Conservation (phyloP, 2,329 filamentous ascomycete genomes). For the Didymella segeticola region DNA sequence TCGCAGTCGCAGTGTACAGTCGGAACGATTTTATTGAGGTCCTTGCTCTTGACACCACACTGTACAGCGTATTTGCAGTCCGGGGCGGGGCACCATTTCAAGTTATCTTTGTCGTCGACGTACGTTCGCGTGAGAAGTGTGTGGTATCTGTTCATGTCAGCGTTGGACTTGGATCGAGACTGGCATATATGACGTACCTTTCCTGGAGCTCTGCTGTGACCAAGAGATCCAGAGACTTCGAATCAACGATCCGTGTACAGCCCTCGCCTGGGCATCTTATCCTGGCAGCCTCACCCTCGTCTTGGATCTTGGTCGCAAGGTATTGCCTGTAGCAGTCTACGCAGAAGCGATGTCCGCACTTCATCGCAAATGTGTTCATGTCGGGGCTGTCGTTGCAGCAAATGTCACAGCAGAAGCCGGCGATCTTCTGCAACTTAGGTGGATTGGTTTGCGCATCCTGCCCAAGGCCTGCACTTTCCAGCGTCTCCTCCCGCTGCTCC, state of each 20-base stretch:
- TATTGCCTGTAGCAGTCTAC: conserved; percentile 93
- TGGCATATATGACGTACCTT: conserved; percentile 51
- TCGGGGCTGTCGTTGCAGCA: conserved; percentile 88
- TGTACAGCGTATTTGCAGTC: conserved; percentile 94
- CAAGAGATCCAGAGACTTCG: conserved; percentile 82
- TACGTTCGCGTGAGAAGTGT: conserved; percentile 90
- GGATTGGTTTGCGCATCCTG: conserved; percentile 53
- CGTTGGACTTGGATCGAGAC: not conserved
- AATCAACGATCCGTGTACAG: conserved; percentile 90
- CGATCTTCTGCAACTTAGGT: conserved; percentile 72
- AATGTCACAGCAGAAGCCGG: conserved; percentile 89
- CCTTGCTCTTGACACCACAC: conserved; percentile 85
- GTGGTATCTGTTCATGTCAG: conserved; percentile 69
- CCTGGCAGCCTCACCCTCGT: conserved; percentile 91
- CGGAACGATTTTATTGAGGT: conserved; percentile 83
- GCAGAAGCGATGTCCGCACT: conserved; percentile 92
- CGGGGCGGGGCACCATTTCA: conserved; percentile 98
- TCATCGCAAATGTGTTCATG: conserved; percentile 88
- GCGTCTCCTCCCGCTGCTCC: conserved; percentile 79
- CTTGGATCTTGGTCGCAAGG: conserved; percentile 87
- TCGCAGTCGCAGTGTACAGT: conserved; percentile 87
- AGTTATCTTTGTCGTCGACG: conserved; percentile 92
- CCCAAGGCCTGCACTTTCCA: conserved; percentile 84
- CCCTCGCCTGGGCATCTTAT: conserved; percentile 91
- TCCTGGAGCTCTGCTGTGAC: conserved; percentile 63